Evolutionary conservation across 768 basidiomycete genomes (phyloP), one percentile per base, ranked within the genome.

Genomic region (Phlebiopsis flavidoalba): DNA sequence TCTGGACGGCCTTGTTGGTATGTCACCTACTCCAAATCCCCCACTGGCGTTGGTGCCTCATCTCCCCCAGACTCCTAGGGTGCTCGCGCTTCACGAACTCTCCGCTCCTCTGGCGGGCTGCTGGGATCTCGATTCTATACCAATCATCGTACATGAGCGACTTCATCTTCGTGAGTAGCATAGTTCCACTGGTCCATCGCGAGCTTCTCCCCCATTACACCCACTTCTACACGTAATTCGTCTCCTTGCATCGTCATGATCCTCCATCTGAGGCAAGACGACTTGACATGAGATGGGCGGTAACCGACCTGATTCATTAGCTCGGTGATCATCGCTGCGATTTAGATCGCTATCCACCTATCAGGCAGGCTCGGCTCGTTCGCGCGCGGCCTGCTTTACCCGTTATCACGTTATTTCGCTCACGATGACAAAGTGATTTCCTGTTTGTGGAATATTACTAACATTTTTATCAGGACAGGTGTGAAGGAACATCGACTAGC

Each of bases 81-180:
- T 12, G 84, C 86, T 19, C 80, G 90, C 50, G 84, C n/a, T 91
- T 0, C 83, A 85, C 62, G 88, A 91, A 67, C 76, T 93, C 35
- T 91, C 91, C 21, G 85, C 87, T 15, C 88, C 86, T 35, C 75
- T 93, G 19, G 88, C 89, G 11, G n/a, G 85, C 83, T 12, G 87
- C 86, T 40, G 88, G 88, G 2, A 90, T 93, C 40, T 89, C 87
- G 35, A 92, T 93, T 53, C 75, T 92, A 14, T 93, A 92, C 71
- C 88, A 90, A 68, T 89, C 88, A 5, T 89, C 89, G 2, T 91
- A 92, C 71, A 85, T 83, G 81, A 86, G 88, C 65, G 90, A 92
- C 71, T 91, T 88, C 69, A 88, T 92, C 60, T 85, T 92, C 64
- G 89, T 91, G 67, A 64, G 86, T 74, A 22, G 11, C 53, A 48